phyloP scores from a whole-genome alignment of 2,329 filamentous ascomycete species.

The Penicillium occitanis region DNA sequence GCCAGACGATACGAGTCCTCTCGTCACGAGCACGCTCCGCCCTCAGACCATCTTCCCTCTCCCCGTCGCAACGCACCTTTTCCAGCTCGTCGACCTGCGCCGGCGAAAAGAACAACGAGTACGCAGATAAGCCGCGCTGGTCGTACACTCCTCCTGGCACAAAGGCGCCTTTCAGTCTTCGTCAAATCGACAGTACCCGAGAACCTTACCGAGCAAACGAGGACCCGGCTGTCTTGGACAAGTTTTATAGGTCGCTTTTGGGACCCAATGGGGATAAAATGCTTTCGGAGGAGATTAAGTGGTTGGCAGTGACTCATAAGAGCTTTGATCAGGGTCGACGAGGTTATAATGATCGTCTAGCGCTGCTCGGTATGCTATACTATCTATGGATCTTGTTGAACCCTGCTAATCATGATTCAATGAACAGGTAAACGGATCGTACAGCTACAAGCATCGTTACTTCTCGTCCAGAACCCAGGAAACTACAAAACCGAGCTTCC shows the following conservation, averaged over 20 bases:
- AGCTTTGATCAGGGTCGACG: slow-evolving; percentile 93
- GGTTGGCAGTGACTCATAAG: slow-evolving; percentile 96
- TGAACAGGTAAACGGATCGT: slow-evolving; percentile 61
- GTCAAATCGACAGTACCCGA: slow-evolving; percentile 32
- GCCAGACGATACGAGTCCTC: slow-evolving; percentile 41
- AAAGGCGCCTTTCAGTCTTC: slow-evolving; percentile 62
- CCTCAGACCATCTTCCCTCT: slow-evolving; percentile 21
- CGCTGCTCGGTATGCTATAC: slow-evolving; percentile 69
- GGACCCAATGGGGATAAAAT: slow-evolving; percentile 70
- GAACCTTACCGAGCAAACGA: slow-evolving; percentile 66
- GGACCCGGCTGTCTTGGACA: slow-evolving; percentile 70
- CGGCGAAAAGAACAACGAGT: slow-evolving; percentile 33
- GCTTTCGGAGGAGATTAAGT: slow-evolving; percentile 89
- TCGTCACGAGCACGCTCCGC: slow-evolving; percentile 32
- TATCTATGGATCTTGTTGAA: neutral
- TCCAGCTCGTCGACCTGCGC: slow-evolving; percentile 27
- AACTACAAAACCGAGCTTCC: slow-evolving; percentile 32
- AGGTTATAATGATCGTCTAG: slow-evolving; percentile 90
- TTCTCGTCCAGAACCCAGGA: slow-evolving; percentile 54
- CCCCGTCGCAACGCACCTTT: slow-evolving; percentile 28
- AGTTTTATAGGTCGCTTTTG: slow-evolving; percentile 73
- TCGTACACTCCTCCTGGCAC: slow-evolving; percentile 66
- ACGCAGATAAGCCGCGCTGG: slow-evolving; percentile 61
- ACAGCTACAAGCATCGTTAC: slow-evolving; percentile 64
- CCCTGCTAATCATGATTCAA: neutral